Evolutionary conservation across 768 basidiomycete genomes (phyloP).

Genomic region (Boletus rufocinnamomeus): DNA sequence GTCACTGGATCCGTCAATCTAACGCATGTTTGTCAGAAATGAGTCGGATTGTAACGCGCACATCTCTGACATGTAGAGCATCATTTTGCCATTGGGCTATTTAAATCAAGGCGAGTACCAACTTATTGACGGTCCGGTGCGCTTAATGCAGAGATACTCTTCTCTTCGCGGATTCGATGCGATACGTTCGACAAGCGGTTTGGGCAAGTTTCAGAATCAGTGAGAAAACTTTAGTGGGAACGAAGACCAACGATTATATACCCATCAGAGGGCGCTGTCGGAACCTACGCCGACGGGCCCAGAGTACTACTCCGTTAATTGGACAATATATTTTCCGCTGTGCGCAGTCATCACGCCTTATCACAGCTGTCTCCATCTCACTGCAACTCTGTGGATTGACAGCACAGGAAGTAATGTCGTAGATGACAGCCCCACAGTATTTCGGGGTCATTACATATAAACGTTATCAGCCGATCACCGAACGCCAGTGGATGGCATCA

Average conservation of each 20-base stretch:
- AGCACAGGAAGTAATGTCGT: too few relatives aligned
- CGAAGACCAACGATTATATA: too few relatives aligned
- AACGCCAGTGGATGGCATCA: background rate
- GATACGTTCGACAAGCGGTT: background rate
- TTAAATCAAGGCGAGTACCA: background rate
- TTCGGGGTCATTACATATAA: background rate
- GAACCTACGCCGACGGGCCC: too few relatives aligned
- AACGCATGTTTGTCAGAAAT: background rate
- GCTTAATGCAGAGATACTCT: background rate
- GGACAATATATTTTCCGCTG: too few relatives aligned
- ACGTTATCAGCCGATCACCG: background rate
- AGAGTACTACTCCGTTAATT: too few relatives aligned
- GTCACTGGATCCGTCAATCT: background rate
- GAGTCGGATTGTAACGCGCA: background rate
- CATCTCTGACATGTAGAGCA: background rate
- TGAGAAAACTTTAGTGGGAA: background rate
- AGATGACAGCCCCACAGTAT: background rate
- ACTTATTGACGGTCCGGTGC: background rate
- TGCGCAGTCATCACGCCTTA: too few relatives aligned
- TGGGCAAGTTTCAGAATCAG: background rate
- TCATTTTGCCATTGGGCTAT: background rate
- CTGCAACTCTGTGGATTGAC: too few relatives aligned
- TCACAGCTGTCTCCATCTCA: too few relatives aligned
- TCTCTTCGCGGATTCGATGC: background rate
- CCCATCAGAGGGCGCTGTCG: too few relatives aligned